Evolutionary conservation across 2,329 filamentous ascomycete genomes (phyloP).

Genomic region (Pestalotiopsis sp.): DNA sequence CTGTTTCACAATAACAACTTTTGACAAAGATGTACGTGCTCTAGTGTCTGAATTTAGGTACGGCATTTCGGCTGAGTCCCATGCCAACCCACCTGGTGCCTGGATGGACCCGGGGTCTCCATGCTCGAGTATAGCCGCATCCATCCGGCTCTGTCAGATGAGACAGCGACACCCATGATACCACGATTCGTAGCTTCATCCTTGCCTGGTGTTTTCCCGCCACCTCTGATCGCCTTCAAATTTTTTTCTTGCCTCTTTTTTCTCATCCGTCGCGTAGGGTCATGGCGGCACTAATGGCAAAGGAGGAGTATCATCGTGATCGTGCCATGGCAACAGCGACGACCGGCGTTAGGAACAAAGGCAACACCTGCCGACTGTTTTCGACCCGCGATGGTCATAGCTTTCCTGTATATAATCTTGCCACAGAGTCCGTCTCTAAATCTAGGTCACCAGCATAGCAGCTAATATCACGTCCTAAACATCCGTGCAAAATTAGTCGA

Average conservation of each 20-base stretch:
- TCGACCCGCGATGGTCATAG: not conserved
- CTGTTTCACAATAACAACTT: not conserved
- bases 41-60: slow-evolving; percentile 1
- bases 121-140: not conserved
- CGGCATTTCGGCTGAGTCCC: not conserved
- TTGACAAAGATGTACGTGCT: not conserved
- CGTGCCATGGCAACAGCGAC: not conserved
- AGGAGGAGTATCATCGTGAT: not conserved
- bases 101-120: not conserved
- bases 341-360: not conserved
- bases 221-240: not conserved
- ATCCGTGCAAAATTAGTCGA: not conserved
- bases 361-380: not conserved
- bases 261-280: not conserved
- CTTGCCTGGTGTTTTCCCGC: not conserved
- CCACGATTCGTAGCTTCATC: not conserved
- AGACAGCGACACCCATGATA: slow-evolving; percentile 8
- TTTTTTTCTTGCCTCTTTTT: not conserved
- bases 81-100: not conserved
- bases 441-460: not conserved
- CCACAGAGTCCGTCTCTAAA: slow-evolving; percentile 1
- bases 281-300: not conserved
- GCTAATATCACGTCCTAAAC: slow-evolving; percentile 2
- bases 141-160: not conserved
- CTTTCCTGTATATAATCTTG: slow-evolving; percentile 9